These are phyloP conservation scores for Trichosporon sp. DNA, from an alignment of 1,284 basidiomycete species.

Conservation along the genomic window DNA sequence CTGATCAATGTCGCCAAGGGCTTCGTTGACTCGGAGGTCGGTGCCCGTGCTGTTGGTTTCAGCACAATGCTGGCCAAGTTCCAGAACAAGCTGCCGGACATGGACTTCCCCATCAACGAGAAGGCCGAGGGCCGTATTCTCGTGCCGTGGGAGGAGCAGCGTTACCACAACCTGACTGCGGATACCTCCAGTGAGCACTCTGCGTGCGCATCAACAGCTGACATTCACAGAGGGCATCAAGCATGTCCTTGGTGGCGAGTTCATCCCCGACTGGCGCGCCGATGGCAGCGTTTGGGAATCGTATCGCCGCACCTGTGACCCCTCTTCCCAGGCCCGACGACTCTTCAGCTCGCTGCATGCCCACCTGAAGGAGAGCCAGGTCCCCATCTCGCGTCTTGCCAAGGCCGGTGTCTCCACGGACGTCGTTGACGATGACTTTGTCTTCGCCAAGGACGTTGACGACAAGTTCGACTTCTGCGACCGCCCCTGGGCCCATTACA, in stretches of 20 bases:
- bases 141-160: slow-evolving; percentile 75
- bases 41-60: slow-evolving; percentile 72
- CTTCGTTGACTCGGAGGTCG: slow-evolving; percentile 63
- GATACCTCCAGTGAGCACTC: slow-evolving; percentile 46
- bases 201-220: not conserved
- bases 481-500: slow-evolving; percentile 73
- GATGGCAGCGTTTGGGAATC: slow-evolving; percentile 86
- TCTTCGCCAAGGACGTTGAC: slow-evolving; percentile 60
- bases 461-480: slow-evolving; percentile 70
- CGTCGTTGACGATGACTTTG: slow-evolving; percentile 57
- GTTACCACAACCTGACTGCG: slow-evolving; percentile 64
- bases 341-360: slow-evolving; percentile 68
- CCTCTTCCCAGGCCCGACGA: slow-evolving; percentile 68
- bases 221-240: slow-evolving; percentile 55
- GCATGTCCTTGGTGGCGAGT: slow-evolving; percentile 62
- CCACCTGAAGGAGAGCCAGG: slow-evolving; percentile 51
- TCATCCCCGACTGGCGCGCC: slow-evolving; percentile 75
- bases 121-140: slow-evolving; percentile 86
- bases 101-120: slow-evolving; percentile 86
- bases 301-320: slow-evolving; percentile 83
- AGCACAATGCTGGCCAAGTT: slow-evolving; percentile 68
- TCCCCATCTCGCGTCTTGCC: slow-evolving; percentile 47
- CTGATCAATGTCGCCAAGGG: slow-evolving; percentile 61
- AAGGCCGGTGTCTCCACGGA: slow-evolving; percentile 48
- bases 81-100: slow-evolving; percentile 69